Base-by-base conservation (phyloP, 108 stramenopile species). In the Skeletonema costatum region DNA sequence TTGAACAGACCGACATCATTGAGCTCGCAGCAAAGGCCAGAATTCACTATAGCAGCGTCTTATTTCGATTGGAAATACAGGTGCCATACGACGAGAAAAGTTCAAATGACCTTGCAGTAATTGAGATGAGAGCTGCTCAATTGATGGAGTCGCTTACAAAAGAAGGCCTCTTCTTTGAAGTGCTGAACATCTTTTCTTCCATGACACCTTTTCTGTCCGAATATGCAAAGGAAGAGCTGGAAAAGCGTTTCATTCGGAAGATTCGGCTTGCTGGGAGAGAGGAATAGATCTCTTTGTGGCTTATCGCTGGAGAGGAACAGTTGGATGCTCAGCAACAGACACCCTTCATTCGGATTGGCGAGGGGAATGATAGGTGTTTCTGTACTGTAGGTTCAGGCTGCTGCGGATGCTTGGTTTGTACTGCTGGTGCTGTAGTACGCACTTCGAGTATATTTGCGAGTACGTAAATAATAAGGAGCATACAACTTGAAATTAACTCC, bases 11-110 rank as follows among this genome's bases (percentile, higher is more conserved):
- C 32, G 65, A 70, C 1, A 64, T 78, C 10, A 12, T 53, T 17
- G 64, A 60, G 11, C 60, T 82, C 13, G 65, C 36, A n/a, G 56
- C 32, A 41, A 88, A 83, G 56, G 87, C 85, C 12, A 60, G 70
- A 39, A 32, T 68, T 5, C 87, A 87, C 30, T 30, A 68, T 7
- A 50, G 19, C 12, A 77, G 83, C 50, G 51, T 87, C 17, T 46
- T 71, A 35, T 70, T 86, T 30, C 66, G 78, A 63, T 48, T 19
- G 13, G 64, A 64, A 13, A 16, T 74, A 10, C 11, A 31, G 16
- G 11, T 25, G 8, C 41, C 71, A 12, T 19, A 35, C 11, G 32
- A 32, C 29, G 53, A 56, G 25, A 56, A 25, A 10, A 56, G 4
- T 7, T 25, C 19, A 25, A 56, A 21, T 10, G 53, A 56, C n/a